phyloP scores from a whole-genome alignment of 2,329 filamentous ascomycete genomes.

The Diaporthe nobilis region DNA sequence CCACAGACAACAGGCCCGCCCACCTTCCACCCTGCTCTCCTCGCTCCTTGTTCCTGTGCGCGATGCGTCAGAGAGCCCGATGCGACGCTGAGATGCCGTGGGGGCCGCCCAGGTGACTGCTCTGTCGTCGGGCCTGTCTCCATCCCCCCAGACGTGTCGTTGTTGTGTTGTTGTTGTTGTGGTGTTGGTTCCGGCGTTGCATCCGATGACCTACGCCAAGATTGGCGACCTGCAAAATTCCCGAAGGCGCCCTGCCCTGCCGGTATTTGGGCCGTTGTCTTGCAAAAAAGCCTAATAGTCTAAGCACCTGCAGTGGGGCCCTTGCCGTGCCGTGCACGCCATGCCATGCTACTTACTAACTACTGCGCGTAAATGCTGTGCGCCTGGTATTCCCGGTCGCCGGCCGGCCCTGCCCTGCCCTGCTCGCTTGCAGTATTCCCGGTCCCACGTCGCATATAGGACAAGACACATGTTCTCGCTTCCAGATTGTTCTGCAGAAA shows the following conservation, averaged over 20 bases:
- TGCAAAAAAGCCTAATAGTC: neutral
- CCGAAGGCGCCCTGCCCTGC: constrained; percentile 26
- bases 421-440: constrained; percentile 13
- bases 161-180: constrained; percentile 10
- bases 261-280: constrained; percentile 30
- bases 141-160: neutral
- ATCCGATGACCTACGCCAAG: constrained; percentile 37
- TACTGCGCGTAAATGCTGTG: neutral
- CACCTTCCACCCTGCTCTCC: neutral
- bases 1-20: constrained; percentile 8
- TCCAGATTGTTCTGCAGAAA: neutral
- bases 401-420: neutral
- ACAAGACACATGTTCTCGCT: constrained; percentile 12
- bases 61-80: constrained; percentile 25
- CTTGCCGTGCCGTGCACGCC: constrained; percentile 4
- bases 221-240: constrained; percentile 22
- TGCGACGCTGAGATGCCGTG: constrained; percentile 31
- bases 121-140: neutral
- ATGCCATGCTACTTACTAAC: neutral
- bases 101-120: constrained; percentile 13
- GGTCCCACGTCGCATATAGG: constrained; percentile 9
- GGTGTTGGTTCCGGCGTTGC: constrained; percentile 12
- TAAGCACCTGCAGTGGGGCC: constrained; percentile 20
- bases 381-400: constrained; percentile 22
- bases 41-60: constrained; percentile 5